phyloP scores from a whole-genome alignment of 306 rosid genomes.

The Psophocarpus tetragonolobus region DNA sequence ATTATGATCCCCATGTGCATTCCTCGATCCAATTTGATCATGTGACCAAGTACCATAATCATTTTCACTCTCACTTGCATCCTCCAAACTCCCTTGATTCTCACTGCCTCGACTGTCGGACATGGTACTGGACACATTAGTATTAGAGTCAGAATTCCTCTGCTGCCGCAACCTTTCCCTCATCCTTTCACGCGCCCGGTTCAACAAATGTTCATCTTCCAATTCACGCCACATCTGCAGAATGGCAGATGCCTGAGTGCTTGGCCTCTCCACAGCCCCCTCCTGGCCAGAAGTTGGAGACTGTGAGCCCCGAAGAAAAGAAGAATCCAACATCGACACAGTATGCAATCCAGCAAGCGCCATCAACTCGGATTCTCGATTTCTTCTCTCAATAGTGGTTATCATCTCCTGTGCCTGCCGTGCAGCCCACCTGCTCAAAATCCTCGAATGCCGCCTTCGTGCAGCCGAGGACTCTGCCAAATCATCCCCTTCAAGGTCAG shows the following conservation, averaged over 20 bases:
- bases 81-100: slow-evolving; percentile 85
- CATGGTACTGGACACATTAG: slow-evolving; percentile 66
- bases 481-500: slow-evolving; percentile 94
- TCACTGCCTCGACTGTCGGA: slow-evolving; percentile 85
- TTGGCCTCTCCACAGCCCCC: slow-evolving; percentile 89
- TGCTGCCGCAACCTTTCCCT: slow-evolving; percentile 85
- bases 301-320: slow-evolving; percentile 89
- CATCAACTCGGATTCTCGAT: slow-evolving; percentile 94
- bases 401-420: slow-evolving; percentile 99
- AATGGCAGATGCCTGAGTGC: slow-evolving; percentile 87
- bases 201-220: slow-evolving; percentile 93
- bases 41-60: slow-evolving; percentile 89
- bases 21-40: slow-evolving; percentile 67
- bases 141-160: slow-evolving; percentile 70
- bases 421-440: slow-evolving; percentile 96
- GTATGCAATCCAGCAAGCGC: slow-evolving; percentile 96
- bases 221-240: slow-evolving; percentile 98
- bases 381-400: slow-evolving; percentile 97
- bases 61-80: slow-evolving; percentile 92
- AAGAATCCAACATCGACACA: slow-evolving; percentile 93
- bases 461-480: slow-evolving; percentile 93
- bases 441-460: slow-evolving; percentile 79
- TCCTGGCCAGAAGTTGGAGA: slow-evolving; percentile 89
- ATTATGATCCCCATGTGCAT: slow-evolving; percentile 53
- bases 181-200: slow-evolving; percentile 86